Evolutionary conservation across 768 basidiomycete genomes (phyloP), one percentile per base, ranked within the genome.

Genomic region (Lentinula raphanica): DNA sequence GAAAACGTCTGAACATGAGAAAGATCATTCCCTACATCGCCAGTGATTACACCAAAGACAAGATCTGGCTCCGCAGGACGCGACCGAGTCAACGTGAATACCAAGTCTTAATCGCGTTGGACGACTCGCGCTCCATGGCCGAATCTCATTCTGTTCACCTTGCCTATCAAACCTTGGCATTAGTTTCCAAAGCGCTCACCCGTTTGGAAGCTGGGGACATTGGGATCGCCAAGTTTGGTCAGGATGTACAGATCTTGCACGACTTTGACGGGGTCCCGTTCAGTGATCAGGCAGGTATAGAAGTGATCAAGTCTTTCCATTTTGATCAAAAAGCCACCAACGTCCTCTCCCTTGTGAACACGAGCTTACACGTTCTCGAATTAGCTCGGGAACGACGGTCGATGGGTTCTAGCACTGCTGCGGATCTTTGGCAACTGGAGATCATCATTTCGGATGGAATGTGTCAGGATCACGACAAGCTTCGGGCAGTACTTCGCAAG

Each of bases 381-480:
- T 78, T 77, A n/a, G 91, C 94, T 19, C 74, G 94, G 59, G 87
- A 91, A 64, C 77, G 79, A 23, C 82, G 83, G 44, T 69, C 78
- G 42, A 76, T 79, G 70, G 76, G 77, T 42, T 87, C 87, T 17
- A 76, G 84, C 2, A 80, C 85, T 3, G 81, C 88, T 5, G 81
- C 83, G 17, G 94, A 98, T 61, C 76, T 99, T 23, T 98, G 97
- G 97, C 97, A 99, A 69, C 80, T 99, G 55, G 84, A 98, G 70
- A 92, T 98, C 74, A 97, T 99, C 78, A 93, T 99, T 60, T 98
- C 94, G 15, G 97, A 99, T 66, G 97, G 97, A n/a, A 90, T 98
- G 63, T 98, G 95, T 68, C 94, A 98, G 69, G 92, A 97, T 67
- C 95, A 98, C 70, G 90, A 94, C 40, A 79, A 81, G 63, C 78